phyloP scores from a whole-genome alignment of 805 yeast genomes.

The Ogataea salicorniae region DNA sequence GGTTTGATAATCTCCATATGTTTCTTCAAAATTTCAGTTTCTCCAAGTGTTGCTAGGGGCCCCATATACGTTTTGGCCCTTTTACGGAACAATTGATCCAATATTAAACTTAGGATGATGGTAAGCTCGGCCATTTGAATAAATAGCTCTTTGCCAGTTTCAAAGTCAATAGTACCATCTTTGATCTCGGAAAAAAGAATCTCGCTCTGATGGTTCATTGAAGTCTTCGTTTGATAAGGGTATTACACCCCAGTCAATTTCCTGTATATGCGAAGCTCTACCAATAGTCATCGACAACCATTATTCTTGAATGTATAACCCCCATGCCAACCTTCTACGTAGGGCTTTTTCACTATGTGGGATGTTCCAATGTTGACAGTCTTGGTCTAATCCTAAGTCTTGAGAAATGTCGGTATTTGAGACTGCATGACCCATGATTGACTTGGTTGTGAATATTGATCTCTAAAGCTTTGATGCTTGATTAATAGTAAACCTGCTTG shows the following conservation, averaged over 20 bases:
- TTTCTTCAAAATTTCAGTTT: constrained; percentile 3
- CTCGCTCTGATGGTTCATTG: constrained; percentile 40
- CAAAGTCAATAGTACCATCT: constrained; percentile 13
- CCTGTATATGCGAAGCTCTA: constrained; percentile 41
- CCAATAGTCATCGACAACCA: constrained; percentile 41
- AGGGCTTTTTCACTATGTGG: constrained; percentile 43
- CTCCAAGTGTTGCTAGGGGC: background rate
- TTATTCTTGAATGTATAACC: constrained; percentile 43
- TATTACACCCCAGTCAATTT: constrained; percentile 37
- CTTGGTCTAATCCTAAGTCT: constrained; percentile 43
- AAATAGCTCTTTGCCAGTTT: constrained; percentile 11
- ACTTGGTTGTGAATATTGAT: constrained; percentile 34
- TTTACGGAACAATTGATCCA: constrained; percentile 7
- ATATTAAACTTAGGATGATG: constrained; percentile 7
- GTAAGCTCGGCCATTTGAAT: constrained; percentile 12
- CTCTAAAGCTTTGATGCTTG: constrained; percentile 24
- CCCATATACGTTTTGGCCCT: background rate
- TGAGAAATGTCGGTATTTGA: constrained; percentile 34
- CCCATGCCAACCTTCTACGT: constrained; percentile 45
- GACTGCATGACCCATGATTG: constrained; percentile 26
- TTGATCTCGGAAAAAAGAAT: constrained; percentile 25
- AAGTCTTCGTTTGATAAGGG: constrained; percentile 39
- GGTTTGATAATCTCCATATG: constrained; percentile 9
- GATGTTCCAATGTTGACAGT: constrained; percentile 41
- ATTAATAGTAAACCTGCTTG: constrained; percentile 31